phyloP scores from a whole-genome alignment of 148 eudicot genomes.

The Vaccinium darrowii region DNA sequence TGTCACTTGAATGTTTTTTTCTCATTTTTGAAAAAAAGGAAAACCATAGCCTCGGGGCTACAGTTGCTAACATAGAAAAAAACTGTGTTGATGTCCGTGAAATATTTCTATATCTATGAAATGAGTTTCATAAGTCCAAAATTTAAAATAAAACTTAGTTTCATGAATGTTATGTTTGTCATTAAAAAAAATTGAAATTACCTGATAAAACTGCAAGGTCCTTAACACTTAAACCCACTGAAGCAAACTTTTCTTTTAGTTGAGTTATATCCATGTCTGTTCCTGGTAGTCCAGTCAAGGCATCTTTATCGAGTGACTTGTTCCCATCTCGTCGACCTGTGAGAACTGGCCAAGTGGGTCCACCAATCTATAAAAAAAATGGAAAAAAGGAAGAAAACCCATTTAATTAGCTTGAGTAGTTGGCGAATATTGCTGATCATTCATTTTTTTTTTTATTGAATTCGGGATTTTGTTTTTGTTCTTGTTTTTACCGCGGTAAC shows the following conservation, averaged over 20 bases:
- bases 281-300: slow-evolving; percentile 34
- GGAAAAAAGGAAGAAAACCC: not conserved
- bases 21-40: no score
- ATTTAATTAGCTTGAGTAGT: not conserved
- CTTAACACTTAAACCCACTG: slow-evolving; percentile 31
- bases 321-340: slow-evolving; percentile 52
- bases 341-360: slow-evolving; percentile 49
- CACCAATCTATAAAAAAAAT: slow-evolving; percentile 26
- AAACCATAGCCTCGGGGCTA: no score
- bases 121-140: no score
- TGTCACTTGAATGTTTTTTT: not conserved
- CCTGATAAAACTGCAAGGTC: slow-evolving; percentile 62
- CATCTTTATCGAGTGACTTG: slow-evolving; percentile 33
- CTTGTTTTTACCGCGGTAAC: slow-evolving; percentile 23
- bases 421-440: not conserved
- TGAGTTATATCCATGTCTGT: slow-evolving; percentile 35
- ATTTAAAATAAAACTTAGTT: no score
- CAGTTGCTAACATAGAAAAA: no score
- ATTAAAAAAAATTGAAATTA: not conserved
- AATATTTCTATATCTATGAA: no score
- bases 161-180: no score
- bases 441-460: no score
- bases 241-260: slow-evolving; percentile 23
- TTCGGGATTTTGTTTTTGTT: not conserved
- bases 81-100: no score